phyloP scores from a whole-genome alignment of 108 stramenopile species.

The Pseudonitzschia delicatissima region DNA sequence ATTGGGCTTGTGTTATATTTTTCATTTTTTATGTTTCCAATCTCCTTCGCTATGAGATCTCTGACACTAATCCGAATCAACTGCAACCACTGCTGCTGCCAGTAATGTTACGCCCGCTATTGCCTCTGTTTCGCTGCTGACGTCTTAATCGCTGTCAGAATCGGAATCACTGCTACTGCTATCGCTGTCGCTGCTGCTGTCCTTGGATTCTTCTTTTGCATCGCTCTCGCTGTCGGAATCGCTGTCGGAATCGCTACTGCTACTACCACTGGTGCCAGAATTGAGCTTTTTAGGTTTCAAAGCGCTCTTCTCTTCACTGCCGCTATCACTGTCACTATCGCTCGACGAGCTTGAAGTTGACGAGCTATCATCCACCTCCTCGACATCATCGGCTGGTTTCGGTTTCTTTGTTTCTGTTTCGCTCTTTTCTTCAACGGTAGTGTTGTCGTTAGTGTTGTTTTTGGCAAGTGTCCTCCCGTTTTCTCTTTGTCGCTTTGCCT shows the following conservation, averaged over 20 bases:
- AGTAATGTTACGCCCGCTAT: too few species aligned
- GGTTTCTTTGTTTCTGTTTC: not conserved
- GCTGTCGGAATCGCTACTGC: not conserved
- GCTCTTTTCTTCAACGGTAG: not conserved
- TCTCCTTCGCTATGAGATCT: too few species aligned
- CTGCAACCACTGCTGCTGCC: too few species aligned
- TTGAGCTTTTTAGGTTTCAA: not conserved
- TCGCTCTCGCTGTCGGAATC: not conserved
- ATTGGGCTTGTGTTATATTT: too few species aligned
- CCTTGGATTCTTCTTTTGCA: too few species aligned
- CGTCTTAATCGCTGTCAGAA: not conserved
- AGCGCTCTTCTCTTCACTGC: not conserved
- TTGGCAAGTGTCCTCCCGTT: not conserved
- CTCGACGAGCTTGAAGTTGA: not conserved
- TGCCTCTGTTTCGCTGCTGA: too few species aligned
- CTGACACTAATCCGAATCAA: too few species aligned
- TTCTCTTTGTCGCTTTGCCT: not conserved
- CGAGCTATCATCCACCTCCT: not conserved
- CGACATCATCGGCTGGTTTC: not conserved
- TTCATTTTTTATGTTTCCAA: too few species aligned
- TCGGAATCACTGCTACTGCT: not conserved
- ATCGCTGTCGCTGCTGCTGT: not conserved
- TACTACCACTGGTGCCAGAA: constrained; percentile 2
- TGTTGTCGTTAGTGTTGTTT: not conserved
- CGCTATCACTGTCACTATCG: not conserved